These are phyloP conservation scores for Trichocladium uniseriatum DNA, from an alignment of 495 filamentous ascomycete species.

Conservation along the genomic window DNA sequence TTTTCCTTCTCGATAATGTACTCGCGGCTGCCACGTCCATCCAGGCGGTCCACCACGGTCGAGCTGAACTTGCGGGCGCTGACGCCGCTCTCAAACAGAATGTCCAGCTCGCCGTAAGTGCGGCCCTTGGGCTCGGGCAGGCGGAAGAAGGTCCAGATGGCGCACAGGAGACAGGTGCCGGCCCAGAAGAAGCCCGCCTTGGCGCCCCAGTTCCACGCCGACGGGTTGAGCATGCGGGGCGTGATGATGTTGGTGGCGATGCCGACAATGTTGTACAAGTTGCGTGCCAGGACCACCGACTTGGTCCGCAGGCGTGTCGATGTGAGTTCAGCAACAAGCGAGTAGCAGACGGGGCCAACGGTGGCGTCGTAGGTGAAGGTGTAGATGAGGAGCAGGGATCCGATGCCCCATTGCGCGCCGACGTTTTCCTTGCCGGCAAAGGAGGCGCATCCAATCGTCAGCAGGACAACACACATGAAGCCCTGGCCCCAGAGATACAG, in stretches of 20 bases:
- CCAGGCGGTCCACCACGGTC: no score
- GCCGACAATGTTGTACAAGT: no score
- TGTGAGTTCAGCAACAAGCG: no score
- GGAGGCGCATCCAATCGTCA: conserved; percentile 20
- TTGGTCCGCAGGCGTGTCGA: no score
- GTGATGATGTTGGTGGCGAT: conserved; percentile 40
- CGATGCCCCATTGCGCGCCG: no score
- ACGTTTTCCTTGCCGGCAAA: conserved; percentile 14
- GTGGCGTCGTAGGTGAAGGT: conserved; percentile 45
- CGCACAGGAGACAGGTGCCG: conserved; percentile 38
- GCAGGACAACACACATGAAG: conserved; percentile 33
- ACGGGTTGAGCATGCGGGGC: conserved; percentile 39
- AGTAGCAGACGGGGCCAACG: conserved; percentile 52
- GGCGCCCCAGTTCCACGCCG: conserved; percentile 45
- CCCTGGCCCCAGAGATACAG: conserved; percentile 46
- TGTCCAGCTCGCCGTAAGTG: conserved; percentile 48
- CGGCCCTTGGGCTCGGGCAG: conserved; percentile 39
- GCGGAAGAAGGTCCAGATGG: conserved; percentile 32
- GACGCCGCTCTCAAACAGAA: conserved; percentile 45
- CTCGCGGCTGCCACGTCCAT: no score
- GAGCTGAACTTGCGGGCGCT: conserved; percentile 41
- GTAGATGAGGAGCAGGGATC: conserved; percentile 44
- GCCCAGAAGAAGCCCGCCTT: conserved; percentile 50
- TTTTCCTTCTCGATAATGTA: no score
- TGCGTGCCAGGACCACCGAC: no score